phyloP scores from a whole-genome alignment of 2,329 filamentous ascomycete genomes.

The Penicillium janthinellum region DNA sequence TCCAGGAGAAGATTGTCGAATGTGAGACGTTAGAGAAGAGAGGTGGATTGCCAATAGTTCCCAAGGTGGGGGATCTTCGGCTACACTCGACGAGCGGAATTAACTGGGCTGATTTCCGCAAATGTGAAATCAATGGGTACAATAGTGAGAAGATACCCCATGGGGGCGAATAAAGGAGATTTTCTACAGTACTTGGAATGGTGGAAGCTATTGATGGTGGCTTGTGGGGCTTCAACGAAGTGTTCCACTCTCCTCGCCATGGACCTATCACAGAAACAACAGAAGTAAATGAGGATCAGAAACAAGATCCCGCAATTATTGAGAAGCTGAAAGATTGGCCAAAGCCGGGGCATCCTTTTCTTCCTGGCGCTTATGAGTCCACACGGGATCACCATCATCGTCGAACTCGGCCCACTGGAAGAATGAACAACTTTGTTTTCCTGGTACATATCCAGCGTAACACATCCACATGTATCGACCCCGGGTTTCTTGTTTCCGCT shows the following conservation, averaged over 20 bases:
- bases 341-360: constrained; percentile 29
- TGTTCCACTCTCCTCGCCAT: background rate
- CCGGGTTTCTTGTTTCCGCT: constrained; percentile 72
- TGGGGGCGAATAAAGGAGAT: background rate
- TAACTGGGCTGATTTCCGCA: background rate
- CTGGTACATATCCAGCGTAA: constrained; percentile 59
- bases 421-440: constrained; percentile 65
- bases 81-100: background rate
- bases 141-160: background rate
- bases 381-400: constrained; percentile 78
- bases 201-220: background rate
- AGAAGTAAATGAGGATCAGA: background rate
- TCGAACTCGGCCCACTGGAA: constrained; percentile 88
- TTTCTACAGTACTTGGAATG: background rate
- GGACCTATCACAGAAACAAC: background rate
- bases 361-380: constrained; percentile 41
- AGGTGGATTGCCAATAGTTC: background rate
- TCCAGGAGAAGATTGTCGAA: background rate
- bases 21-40: background rate
- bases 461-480: constrained; percentile 96
- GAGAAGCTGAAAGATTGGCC: constrained; percentile 29
- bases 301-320: constrained; percentile 1
- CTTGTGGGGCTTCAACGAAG: background rate
- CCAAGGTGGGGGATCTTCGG: background rate
- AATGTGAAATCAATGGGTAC: too few species aligned